Base-by-base conservation (phyloP, 2,329 filamentous ascomycete species). In the Sarocladium kiliense region DNA sequence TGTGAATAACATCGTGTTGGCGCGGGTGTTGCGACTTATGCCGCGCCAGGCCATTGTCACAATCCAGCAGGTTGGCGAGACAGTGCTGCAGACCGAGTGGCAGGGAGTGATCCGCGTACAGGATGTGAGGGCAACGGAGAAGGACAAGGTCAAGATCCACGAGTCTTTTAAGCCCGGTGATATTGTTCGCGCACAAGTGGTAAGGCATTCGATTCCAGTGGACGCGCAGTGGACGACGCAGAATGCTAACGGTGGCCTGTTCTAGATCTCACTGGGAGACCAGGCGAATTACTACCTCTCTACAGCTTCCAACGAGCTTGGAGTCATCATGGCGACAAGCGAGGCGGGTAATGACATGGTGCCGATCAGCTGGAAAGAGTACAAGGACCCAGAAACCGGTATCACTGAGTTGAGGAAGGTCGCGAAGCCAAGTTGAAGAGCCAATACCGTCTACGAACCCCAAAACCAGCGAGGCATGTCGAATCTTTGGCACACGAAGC, bases 221-320 rank as follows among this genome's bases (percentile, higher is more conserved):
- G 9, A 36, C 9, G n/a, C n/a, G n/a, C n/a, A n/a, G n/a, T n/a
- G n/a, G n/a, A n/a, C 30, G 12, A 32, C 12, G 12, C 30, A 11
- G 2, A 36, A 12, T 56, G 21, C 45, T 47, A 32, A 53, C 34
- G 21, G 12, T n/a, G 26, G 30, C 16, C 27, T 34, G 11, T 53
- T 54, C 10, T 51, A 88, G 85, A 94, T 96, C 57, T 94, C 89
- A 7, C 74, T 97, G 14, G 94, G 94, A 36, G 94, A 99, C 68
- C 92, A 97, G 74, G 85, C 88, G 53, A 96, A 90, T 65, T 99
- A 97, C 70, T 99, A 97, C 70, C 80, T 96, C n/a, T 89, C 87
- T 25, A 99, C 94, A 1, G 91, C 91, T 26, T 84, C 84, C 62
- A 97, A 99, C 71, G 89, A 96, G 68, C 78, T 96, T 39, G 94